Evolutionary conservation across 345 rosid species (phyloP).

Genomic region (Ceriops tagal): DNA sequence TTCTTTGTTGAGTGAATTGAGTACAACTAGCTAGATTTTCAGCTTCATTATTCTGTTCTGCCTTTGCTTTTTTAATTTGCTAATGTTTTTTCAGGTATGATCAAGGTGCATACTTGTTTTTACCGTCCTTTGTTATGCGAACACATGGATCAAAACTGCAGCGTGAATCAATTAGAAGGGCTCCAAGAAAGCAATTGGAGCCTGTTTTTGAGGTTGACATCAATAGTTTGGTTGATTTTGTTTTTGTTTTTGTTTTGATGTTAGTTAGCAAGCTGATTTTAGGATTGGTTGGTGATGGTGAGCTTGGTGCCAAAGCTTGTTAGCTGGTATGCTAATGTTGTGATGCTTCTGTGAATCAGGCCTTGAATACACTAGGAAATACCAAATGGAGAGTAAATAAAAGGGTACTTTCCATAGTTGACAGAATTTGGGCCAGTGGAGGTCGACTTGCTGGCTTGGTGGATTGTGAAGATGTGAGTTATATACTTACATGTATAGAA

Average conservation of each 20-base stretch:
- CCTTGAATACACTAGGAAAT: constrained; percentile 87
- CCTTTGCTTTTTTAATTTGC: neutral
- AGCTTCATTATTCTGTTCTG: neutral
- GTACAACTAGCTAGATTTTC: neutral
- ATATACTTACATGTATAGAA: constrained; percentile 6
- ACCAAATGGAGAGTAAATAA: constrained; percentile 93
- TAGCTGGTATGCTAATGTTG: neutral
- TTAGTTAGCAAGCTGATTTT: no score
- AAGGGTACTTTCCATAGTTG: constrained; percentile 73
- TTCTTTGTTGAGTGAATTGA: neutral
- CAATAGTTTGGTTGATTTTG: constrained; percentile 1
- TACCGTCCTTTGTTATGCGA: constrained; percentile 89
- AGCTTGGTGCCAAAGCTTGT: no score
- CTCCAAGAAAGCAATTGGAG: constrained; percentile 57
- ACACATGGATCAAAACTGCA: constrained; percentile 91
- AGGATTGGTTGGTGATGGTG: no score
- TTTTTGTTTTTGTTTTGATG: neutral
- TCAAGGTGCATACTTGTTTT: constrained; percentile 77
- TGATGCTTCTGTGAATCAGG: constrained; percentile 48
- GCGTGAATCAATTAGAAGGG: constrained; percentile 53
- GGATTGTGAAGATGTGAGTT: constrained; percentile 84
- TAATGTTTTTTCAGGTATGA: constrained; percentile 53
- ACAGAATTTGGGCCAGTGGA: constrained; percentile 93
- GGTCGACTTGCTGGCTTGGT: constrained; percentile 76
- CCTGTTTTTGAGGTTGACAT: constrained; percentile 71